Evolutionary conservation across 441 rosid species (phyloP), one percentile per base, ranked within the genome.

Genomic region (Eruca vesicaria): DNA sequence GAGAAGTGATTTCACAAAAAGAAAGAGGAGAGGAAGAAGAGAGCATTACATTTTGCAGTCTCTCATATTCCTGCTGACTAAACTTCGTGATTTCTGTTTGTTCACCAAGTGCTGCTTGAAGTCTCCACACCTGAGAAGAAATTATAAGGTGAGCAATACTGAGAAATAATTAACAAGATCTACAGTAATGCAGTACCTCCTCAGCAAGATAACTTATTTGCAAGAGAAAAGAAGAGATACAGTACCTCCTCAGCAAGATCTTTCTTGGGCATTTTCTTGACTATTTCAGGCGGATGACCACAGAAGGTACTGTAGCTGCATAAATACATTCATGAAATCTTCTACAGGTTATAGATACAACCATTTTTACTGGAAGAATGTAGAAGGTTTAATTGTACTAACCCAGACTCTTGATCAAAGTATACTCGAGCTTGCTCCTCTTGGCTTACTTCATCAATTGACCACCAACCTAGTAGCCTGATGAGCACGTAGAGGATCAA

Each of bases 401-500:
- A 91, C 99, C 97, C 89, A 63, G 93, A 83, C 50, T 84, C 82
- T 15, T 86, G 90, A 52, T 82, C 91, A 29, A 88, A 90, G 84
- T 86, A 91, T 69, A 96, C 84, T 14, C 89, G 89, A 26, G 98
- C 98, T 80, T 93, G 94, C 70, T 93, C 99, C 86, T 96, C 99
- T 70, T 80, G 74, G 69, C 98, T 93, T 78, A 91, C 97, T 82
- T 93, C 98, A 76, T 96, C 99, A 70, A 96, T 93, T 65, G 99
- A 96, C 99, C 99, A 96, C 99, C 99, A 96, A 60, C 99, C 99
- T 66, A 96, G 71, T 60, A 96, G 77, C 86, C 99, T 96, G 84
- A 35, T 96, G 84, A 35, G 78, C 58, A 57, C n/a, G 12, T 50
- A 71, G 57, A 76, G 75, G 28, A 69, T 26, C 64, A 79, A 23